Evolutionary conservation across 164 flowering plant genomes (phyloP), one percentile per base, ranked within the genome.

Genomic region (Kingdonia uniflora): DNA sequence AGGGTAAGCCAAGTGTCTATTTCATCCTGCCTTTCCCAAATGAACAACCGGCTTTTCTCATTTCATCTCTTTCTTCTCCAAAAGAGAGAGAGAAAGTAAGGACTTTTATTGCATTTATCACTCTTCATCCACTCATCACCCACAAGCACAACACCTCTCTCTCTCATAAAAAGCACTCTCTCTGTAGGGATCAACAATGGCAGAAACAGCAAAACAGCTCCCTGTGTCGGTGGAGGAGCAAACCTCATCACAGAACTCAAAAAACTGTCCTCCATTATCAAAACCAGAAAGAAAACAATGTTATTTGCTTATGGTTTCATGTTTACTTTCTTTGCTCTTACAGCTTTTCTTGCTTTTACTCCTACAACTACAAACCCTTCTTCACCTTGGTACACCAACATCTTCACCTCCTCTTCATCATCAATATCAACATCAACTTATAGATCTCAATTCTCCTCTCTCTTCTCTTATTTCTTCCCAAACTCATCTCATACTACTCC

Each of bases 301-400:
- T 51, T 81, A 52, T 71, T 78, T 22, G 79, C 71, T 0, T 85
- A 84, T 65, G 79, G 68, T 2, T 72, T 80, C 65, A 67, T 80
- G 59, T 67, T 80, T 38, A 68, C 73, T 29, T 86, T 85, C 62
- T 62, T 86, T 23, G 70, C 61, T n/a, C 74, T 78, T 68, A 80
- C 95, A 48, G 68, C 63, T 17, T 77, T 82, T 59, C 45, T 88
- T 0, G 86, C 87, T 45, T 80, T 84, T 51, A 68, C 33, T 56
- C 87, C 97, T 47, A 73, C 84, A 29, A 29, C 4, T 8, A 29
- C 35, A 29, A 29, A 65, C 65, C 60, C 88, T 11, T 66, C 85
- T 23, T 68, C 87, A 22, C 84, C 86, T 10, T 78, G 76, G 79
- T 70, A 77, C 67, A n/a, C 64, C 35, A 80, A 69, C 69, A 57